These are phyloP conservation scores for Kodamaea sp. DNA, from an alignment of 1,139 yeast species.

Conservation along the genomic window DNA sequence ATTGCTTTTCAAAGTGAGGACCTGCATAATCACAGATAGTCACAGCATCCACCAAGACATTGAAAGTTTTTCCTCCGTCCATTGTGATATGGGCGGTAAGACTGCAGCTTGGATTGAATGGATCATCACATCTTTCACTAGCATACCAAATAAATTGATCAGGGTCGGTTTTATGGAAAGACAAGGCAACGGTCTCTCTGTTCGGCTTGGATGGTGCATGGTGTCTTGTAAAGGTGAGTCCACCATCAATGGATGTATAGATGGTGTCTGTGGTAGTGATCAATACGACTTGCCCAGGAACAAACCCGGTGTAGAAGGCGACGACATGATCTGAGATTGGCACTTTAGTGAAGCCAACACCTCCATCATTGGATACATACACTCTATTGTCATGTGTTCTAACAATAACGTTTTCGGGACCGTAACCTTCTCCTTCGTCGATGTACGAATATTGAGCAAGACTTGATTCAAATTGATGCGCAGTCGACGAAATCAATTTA, in stretches of 20 bases:
- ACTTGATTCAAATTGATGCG: constrained; percentile 40
- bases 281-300: constrained; percentile 65
- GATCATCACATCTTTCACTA: constrained; percentile 53
- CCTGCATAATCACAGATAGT: constrained; percentile 69
- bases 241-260: constrained; percentile 69
- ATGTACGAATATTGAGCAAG: constrained; percentile 61
- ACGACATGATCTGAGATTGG: constrained; percentile 50
- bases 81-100: constrained; percentile 59
- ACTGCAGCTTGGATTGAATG: constrained; percentile 46
- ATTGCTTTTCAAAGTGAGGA: constrained; percentile 39
- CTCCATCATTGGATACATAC: constrained; percentile 79
- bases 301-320: constrained; percentile 59
- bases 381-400: constrained; percentile 53
- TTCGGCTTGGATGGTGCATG: constrained; percentile 49
- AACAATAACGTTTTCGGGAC: constrained; percentile 74
- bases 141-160: constrained; percentile 74
- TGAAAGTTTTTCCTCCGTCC: constrained; percentile 67
- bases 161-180: constrained; percentile 58
- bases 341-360: constrained; percentile 55
- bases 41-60: constrained; percentile 50
- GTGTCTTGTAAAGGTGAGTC: constrained; percentile 48
- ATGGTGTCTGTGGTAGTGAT: constrained; percentile 53
- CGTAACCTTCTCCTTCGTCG: constrained; percentile 34
- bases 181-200: constrained; percentile 38
- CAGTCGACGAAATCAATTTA: constrained; percentile 19